Evolutionary conservation across 2,329 filamentous ascomycete species (phyloP).

Genomic region (Proliferodiscus dingleyae): DNA sequence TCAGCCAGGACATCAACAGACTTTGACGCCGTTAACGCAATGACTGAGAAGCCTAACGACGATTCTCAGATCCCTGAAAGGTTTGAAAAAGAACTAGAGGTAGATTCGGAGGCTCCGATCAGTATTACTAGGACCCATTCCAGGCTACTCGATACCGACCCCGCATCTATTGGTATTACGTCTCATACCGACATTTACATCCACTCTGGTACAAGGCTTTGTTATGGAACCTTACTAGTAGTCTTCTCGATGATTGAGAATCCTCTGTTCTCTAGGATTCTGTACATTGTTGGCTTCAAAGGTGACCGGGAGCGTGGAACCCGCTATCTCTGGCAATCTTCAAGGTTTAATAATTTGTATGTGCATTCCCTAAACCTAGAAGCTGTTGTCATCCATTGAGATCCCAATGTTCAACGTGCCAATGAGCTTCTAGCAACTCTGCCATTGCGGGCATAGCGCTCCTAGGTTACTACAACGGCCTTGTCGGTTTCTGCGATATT

Average conservation of each 20-base stretch:
- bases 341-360: conserved; percentile 80
- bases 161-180: conserved; percentile 58
- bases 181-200: conserved; percentile 82
- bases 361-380: too few relatives aligned
- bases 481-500: conserved; percentile 85
- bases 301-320: conserved; percentile 82
- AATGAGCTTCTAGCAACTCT: too few relatives aligned
- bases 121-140: conserved; percentile 16
- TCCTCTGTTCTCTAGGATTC: conserved; percentile 78
- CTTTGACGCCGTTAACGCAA: background rate
- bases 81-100: background rate
- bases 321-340: conserved; percentile 84
- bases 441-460: conserved; percentile 79
- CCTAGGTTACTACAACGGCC: conserved; percentile 81
- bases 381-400: too few relatives aligned
- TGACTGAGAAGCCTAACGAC: background rate
- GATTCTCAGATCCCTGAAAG: background rate
- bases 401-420: too few relatives aligned
- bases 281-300: conserved; percentile 85
- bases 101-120: conserved; percentile 7
- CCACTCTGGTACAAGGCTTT: conserved; percentile 82
- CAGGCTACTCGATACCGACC: conserved; percentile 28
- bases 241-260: conserved; percentile 84
- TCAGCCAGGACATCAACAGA: background rate
- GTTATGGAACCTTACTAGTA: conserved; percentile 79